These are phyloP conservation scores for Acorus gramineus DNA, from an alignment of 106 monocot genomes.

Conservation along the genomic window DNA sequence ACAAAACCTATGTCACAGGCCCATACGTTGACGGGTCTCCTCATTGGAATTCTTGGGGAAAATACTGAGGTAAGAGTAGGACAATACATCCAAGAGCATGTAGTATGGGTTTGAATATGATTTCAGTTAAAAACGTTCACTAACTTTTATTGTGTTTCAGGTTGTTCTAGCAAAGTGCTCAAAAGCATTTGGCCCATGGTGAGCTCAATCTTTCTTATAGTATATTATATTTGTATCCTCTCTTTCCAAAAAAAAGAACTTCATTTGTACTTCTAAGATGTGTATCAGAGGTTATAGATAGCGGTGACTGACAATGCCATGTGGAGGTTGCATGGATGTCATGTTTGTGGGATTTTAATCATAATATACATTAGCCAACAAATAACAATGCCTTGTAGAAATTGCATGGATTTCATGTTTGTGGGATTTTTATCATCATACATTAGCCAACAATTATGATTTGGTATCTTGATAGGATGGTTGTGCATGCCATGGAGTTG, in stretches of 20 bases:
- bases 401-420: no score
- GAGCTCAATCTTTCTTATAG: neutral
- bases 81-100: neutral
- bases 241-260: no score
- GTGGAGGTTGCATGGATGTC: no score
- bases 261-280: no score
- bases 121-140: no score
- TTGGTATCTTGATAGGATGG: conserved; percentile 49
- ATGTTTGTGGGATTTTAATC: no score
- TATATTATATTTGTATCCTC: neutral
- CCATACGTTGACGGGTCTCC: conserved; percentile 41
- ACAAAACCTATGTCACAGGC: conserved; percentile 38
- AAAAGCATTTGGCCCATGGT: conserved; percentile 90
- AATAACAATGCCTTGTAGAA: conserved; percentile 4
- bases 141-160: conserved; percentile 18
- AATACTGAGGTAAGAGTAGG: conserved; percentile 54
- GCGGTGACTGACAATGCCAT: no score
- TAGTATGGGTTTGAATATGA: no score
- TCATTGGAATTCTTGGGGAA: conserved; percentile 77
- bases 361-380: conserved; percentile 7
- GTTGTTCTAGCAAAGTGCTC: conserved; percentile 89
- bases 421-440: no score
- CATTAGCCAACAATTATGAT: no score
- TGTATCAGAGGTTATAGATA: no score
- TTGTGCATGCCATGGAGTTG: conserved; percentile 75